These are phyloP conservation scores for Malus fusca DNA, from an alignment of 306 rosid species.

Conservation along the genomic window DNA sequence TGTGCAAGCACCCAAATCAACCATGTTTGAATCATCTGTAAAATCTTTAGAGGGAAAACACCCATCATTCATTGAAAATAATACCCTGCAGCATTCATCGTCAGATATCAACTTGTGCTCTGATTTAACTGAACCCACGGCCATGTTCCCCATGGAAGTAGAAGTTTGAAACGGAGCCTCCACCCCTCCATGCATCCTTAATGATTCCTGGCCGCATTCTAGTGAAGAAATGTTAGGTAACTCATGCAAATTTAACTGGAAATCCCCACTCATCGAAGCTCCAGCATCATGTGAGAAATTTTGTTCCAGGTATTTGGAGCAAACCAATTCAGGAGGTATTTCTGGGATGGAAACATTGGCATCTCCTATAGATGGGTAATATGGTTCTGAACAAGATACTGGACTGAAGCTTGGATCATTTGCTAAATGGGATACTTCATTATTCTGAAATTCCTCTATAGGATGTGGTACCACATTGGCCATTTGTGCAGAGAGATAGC, in stretches of 20 bases:
- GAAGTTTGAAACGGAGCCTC: constrained; percentile 46
- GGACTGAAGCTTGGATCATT: constrained; percentile 50
- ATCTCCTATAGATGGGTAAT: constrained; percentile 57
- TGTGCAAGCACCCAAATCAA: constrained; percentile 38
- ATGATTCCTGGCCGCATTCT: constrained; percentile 46
- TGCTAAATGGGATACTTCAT: constrained; percentile 41
- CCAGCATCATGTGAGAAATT: constrained; percentile 46
- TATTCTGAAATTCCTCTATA: constrained; percentile 42
- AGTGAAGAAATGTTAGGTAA: constrained; percentile 47
- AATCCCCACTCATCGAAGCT: constrained; percentile 34
- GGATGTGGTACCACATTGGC: constrained; percentile 32
- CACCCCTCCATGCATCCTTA: constrained; percentile 39
- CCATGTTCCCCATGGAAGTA: constrained; percentile 31
- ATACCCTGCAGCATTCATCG: constrained; percentile 77
- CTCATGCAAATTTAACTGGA: constrained; percentile 39
- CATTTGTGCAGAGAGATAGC: constrained; percentile 35
- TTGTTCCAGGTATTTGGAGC: constrained; percentile 45
- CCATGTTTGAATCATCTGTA: constrained; percentile 20
- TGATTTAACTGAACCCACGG: constrained; percentile 32
- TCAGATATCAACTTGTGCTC: constrained; percentile 61
- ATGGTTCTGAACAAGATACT: constrained; percentile 63
- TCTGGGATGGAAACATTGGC: constrained; percentile 48
- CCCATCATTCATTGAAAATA: constrained; percentile 53
- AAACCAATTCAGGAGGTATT: constrained; percentile 43
- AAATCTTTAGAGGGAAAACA: constrained; percentile 44